Evolutionary conservation across 345 rosid genomes (phyloP).

Genomic region (Camelina sativa): DNA sequence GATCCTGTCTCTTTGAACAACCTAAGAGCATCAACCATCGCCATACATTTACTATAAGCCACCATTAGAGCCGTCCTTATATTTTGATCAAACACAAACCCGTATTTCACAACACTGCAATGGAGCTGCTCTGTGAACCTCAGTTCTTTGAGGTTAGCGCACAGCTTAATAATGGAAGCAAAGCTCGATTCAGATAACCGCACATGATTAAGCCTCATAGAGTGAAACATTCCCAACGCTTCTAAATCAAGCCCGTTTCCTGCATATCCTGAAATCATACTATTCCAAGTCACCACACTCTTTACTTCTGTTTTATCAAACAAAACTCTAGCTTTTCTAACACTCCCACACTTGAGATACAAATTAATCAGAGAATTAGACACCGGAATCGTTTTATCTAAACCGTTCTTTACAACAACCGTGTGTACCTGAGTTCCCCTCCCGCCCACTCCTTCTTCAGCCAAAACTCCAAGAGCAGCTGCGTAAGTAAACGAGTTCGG

Average conservation of each 20-base stretch:
- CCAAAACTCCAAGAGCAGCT: slow-evolving; percentile 71
- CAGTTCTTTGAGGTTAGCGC: slow-evolving; percentile 62
- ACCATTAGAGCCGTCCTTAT: slow-evolving; percentile 64
- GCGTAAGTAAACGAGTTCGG: slow-evolving; percentile 72
- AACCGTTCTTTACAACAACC: slow-evolving; percentile 64
- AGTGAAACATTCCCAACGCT: slow-evolving; percentile 61
- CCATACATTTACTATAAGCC: slow-evolving; percentile 65
- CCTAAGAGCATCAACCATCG: slow-evolving; percentile 62
- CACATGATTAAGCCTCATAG: slow-evolving; percentile 58
- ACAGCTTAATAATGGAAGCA: slow-evolving; percentile 63
- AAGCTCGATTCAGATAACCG: slow-evolving; percentile 60
- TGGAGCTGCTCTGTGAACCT: slow-evolving; percentile 72
- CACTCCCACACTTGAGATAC: slow-evolving; percentile 65
- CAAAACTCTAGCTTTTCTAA: slow-evolving; percentile 60
- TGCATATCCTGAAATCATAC: slow-evolving; percentile 70
- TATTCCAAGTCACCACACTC: slow-evolving; percentile 76
- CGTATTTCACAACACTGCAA: slow-evolving; percentile 59
- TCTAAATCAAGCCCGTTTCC: slow-evolving; percentile 63
- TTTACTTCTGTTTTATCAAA: slow-evolving; percentile 59
- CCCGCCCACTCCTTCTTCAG: slow-evolving; percentile 52
- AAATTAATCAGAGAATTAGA: slow-evolving; percentile 78
- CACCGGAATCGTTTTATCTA: slow-evolving; percentile 47
- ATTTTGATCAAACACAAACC: slow-evolving; percentile 59
- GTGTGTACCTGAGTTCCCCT: slow-evolving; percentile 67
- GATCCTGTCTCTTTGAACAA: slow-evolving; percentile 52